phyloP scores from a whole-genome alignment of 495 filamentous ascomycete genomes.

The Penicillium macrosclerotiorum region DNA sequence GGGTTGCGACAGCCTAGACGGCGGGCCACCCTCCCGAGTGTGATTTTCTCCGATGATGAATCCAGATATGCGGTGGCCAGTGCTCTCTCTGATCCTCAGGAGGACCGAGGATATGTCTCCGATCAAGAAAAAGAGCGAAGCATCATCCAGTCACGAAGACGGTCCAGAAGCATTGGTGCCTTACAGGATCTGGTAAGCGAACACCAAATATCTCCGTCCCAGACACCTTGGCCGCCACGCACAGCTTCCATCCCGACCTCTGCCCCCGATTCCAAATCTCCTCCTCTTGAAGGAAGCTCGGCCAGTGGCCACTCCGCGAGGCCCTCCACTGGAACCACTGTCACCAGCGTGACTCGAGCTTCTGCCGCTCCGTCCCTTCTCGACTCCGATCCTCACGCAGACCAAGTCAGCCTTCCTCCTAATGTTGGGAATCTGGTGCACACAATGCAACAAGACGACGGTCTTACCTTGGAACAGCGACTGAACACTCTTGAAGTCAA shows the following conservation, averaged over 20 bases:
- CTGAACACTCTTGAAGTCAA: conserved; percentile 54
- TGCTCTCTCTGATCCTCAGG: conserved; percentile 27
- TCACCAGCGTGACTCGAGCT: conserved; percentile 28
- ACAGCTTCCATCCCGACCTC: conserved; percentile 23
- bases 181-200: conserved; percentile 24
- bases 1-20: conserved; percentile 27
- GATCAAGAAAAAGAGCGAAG: conserved; percentile 19
- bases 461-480: conserved; percentile 49
- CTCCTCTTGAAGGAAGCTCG: conserved; percentile 20
- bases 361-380: conserved; percentile 23
- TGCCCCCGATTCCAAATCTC: conserved; percentile 25
- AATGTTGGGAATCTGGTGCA: conserved; percentile 43
- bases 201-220: conserved; percentile 25
- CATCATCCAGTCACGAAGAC: conserved; percentile 23
- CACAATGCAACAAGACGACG: conserved; percentile 46
- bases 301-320: conserved; percentile 27
- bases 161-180: conserved; percentile 34
- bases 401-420: conserved; percentile 32
- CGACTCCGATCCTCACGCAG: conserved; percentile 14
- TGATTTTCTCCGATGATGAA: conserved; percentile 44
- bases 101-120: conserved; percentile 13
- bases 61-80: conserved; percentile 30
- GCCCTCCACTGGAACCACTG: conserved; percentile 31
- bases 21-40: conserved; percentile 44
- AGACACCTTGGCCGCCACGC: conserved; percentile 26